Conservation (phyloP, 306 rosid species). For the Cicer bijugum region DNA sequence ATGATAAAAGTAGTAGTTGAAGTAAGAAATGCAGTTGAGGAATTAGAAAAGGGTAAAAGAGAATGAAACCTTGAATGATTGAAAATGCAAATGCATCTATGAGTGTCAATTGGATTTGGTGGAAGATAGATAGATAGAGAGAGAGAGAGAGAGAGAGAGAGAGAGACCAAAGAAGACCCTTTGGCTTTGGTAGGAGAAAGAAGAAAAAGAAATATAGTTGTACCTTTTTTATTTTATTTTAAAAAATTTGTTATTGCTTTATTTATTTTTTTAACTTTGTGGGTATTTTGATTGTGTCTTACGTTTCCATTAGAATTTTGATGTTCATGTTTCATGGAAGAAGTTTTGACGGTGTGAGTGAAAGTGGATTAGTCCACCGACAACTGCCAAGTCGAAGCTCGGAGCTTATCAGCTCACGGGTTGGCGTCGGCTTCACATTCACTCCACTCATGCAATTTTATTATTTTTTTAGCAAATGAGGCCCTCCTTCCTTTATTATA, state of each 20-base stretch:
- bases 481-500: too few relatives aligned
- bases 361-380: conserved; percentile 58
- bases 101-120: conserved; percentile 50
- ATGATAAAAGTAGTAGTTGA: not conserved
- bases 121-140: conserved; percentile 47
- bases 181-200: conserved; percentile 9
- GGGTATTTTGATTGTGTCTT: conserved; percentile 45
- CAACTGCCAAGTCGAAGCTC: conserved; percentile 41
- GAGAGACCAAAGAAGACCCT: not conserved
- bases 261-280: not conserved
- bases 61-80: conserved; percentile 50
- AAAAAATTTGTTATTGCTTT: not conserved
- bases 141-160: conserved; percentile 34
- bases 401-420: conserved; percentile 28
- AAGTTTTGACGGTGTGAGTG: not conserved
- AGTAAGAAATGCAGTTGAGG: conserved; percentile 41
- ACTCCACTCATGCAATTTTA: not conserved
- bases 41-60: conserved; percentile 1
- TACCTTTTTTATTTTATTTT: not conserved
- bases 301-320: conserved; percentile 43
- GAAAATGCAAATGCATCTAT: conserved; percentile 49
- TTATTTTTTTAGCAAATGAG: too few relatives aligned
- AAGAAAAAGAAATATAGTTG: conserved; percentile 26
- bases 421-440: conserved; percentile 35
- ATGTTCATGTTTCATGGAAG: not conserved